Evolutionary conservation across 768 basidiomycete species (phyloP), one percentile per base, ranked within the genome.

Genomic region (Lentinula lateritia): DNA sequence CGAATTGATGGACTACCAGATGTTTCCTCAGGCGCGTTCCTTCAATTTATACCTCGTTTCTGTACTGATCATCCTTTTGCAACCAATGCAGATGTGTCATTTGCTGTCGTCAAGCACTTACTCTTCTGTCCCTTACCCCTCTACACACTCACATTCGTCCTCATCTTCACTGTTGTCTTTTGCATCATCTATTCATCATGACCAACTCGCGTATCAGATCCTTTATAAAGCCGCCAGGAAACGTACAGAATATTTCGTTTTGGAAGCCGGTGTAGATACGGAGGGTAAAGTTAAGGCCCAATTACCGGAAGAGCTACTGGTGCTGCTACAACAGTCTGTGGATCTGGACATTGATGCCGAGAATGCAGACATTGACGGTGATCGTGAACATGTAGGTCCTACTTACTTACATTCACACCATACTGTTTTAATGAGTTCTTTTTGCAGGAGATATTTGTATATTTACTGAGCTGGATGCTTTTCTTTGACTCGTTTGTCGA

Each of bases 391-490:
- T 64, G 76, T 83, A 60, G 53, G 73, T 62, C 32, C 36, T 34
- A 32, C 15, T 7, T 34, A 20, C 38, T 7, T 18, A 32, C 52
- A 5, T 64, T 45, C 50, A 57, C 39, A 7, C 34, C 58, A n/a
- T 58, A 12, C 35, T 38, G 41, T 28, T 54, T 45, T 60, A 50
- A 61, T 28, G 61, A 35, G 34, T 50, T 54, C n/a, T 62, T 69
- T 65, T 61, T 64, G 72, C 50, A 80, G 79, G 78, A 76, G 53
- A 69, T 82, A 1, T 85, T 91, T 63, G 86, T 88, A 3, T 83
- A 84, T 64, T 74, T 97, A n/a, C 80, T 97, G 8, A 83, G 82
- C 2, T 97, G 94, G 95, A 91, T 95, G 88, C 75, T 93, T n/a
- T 70, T 88, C 1, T 88, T 97, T 63, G 92, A 95, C 67, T 76